These are phyloP conservation scores for Musa itinerans DNA, from an alignment of 176 grass and related monocot genomes.

Conservation along the genomic window DNA sequence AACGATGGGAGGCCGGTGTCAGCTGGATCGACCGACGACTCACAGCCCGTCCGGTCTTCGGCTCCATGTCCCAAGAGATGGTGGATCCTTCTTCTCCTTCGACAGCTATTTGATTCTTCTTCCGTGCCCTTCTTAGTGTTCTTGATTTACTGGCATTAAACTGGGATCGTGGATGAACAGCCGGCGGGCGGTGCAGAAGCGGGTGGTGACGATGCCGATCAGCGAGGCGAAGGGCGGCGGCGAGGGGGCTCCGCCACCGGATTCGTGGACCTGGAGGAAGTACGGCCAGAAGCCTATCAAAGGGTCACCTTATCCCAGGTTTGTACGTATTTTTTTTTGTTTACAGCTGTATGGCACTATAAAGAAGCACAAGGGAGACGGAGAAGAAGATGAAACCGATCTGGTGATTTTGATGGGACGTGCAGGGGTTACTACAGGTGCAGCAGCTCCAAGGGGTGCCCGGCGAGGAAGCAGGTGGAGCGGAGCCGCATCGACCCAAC, in stretches of 20 bases:
- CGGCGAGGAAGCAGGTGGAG: constrained; percentile 8
- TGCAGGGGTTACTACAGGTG: constrained; percentile 4
- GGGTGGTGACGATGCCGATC: constrained; percentile 72
- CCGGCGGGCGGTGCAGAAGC: constrained; percentile 89
- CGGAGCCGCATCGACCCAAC: neutral
- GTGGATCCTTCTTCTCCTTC: constrained; percentile 17
- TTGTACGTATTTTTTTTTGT: neutral
- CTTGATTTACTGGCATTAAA: neutral
- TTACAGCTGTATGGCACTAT: neutral
- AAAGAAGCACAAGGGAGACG: neutral
- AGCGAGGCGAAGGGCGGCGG: constrained; percentile 35
- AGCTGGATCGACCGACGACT: constrained; percentile 16
- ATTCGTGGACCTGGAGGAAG: constrained; percentile 92
- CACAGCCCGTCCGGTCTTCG: constrained; percentile 8
- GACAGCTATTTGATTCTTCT: neutral
- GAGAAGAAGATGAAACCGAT: neutral
- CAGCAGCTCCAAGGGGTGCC: constrained; percentile 1
- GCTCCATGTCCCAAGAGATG: constrained; percentile 57
- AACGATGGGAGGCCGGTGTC: neutral
- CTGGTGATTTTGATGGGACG: neutral
- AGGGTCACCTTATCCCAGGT: constrained; percentile 89
- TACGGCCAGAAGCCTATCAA: constrained; percentile 98
- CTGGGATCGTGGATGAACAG: constrained; percentile 19
- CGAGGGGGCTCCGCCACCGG: constrained; percentile 50
- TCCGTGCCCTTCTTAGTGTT: neutral